Evolutionary conservation across 1,139 yeast species (phyloP).

Genomic region (Kluyveromyces sp.): DNA sequence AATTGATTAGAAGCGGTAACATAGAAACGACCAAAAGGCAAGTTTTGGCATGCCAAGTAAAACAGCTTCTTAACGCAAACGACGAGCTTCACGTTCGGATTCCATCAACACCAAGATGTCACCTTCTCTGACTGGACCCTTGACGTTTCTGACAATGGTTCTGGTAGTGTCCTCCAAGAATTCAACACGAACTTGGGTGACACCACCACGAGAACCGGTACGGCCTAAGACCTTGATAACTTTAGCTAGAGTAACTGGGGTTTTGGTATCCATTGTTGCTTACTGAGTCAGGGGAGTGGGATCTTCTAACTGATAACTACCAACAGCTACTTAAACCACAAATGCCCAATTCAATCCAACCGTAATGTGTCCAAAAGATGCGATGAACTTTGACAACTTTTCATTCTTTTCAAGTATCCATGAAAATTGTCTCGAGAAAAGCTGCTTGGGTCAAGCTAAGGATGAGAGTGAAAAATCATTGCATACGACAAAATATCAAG

Average conservation of each 20-base stretch:
- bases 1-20: not conserved
- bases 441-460: not conserved
- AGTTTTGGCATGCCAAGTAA: not conserved
- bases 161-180: constrained; percentile 97
- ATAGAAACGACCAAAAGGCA: not conserved
- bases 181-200: constrained; percentile 99
- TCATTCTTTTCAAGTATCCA: not conserved
- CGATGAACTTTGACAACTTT: not conserved
- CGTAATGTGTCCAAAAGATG: too few relatives aligned
- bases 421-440: constrained; percentile 6
- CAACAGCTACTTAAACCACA: too few relatives aligned
- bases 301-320: too few relatives aligned
- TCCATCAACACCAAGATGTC: constrained; percentile 99
- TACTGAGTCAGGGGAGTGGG: constrained; percentile 3
- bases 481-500: constrained; percentile 1
- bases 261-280: constrained; percentile 59
- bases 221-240: constrained; percentile 99
- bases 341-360: too few relatives aligned
- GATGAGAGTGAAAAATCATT: constrained; percentile 1
- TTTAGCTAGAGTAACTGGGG: constrained; percentile 98
- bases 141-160: constrained; percentile 99
- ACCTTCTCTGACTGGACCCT: constrained; percentile 99
- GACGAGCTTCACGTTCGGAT: constrained; percentile 97
- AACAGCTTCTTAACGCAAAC: constrained; percentile 41
- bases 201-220: constrained; percentile 99